Evolutionary conservation across 225 moss, liverwort and hornwort genomes (phyloP), one percentile per base, ranked within the genome.

Genomic region (Lunularia cruciata): DNA sequence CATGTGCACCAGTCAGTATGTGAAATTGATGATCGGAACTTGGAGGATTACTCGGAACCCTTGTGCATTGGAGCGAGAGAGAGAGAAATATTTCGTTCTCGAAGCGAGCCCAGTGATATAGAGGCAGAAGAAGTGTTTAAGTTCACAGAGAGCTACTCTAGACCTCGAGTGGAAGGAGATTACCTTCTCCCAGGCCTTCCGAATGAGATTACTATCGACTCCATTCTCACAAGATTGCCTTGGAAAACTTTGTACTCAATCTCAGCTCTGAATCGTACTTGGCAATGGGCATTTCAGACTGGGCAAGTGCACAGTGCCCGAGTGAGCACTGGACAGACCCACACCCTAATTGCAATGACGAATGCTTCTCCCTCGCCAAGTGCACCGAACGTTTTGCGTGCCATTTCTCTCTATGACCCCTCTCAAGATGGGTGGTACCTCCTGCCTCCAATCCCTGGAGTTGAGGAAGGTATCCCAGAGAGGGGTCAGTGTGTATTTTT

Each of bases 391-490:
- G 23, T 51, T 12, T 16, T 39, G 23, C 67, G 67, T 37, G 67
- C 67, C 8, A 67, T 67, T 42, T 67, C 67, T 6, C 22, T 67
- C 1, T 67, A 67, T 37, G 67, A 67, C 53, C 67, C 67, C 14
- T 67, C 53, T 36, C 67, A 67, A 67, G 67, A 67, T 67, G 51
- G 51, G 1, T 67, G 67, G 67, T 28, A 31, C 53, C 67, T 67
- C 5, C 27, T 67, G 53, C 67, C 67, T 1, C 67, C 67, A 14
- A 53, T 67, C 38, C 67, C 67, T 22, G 67, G 67, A 67, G 67
- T 67, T 4, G 33, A 67, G 67, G 67, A 67, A 31, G 67, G 67
- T 25, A 36, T 67, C 30, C 67, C 67, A 31, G 49, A 37, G 3
- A 52, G 67, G 8, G 49, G 67, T 26, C 49, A 67, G 37, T 67